phyloP scores from a whole-genome alignment of 2,329 filamentous ascomycete genomes.

The Epichloe amarillans region DNA sequence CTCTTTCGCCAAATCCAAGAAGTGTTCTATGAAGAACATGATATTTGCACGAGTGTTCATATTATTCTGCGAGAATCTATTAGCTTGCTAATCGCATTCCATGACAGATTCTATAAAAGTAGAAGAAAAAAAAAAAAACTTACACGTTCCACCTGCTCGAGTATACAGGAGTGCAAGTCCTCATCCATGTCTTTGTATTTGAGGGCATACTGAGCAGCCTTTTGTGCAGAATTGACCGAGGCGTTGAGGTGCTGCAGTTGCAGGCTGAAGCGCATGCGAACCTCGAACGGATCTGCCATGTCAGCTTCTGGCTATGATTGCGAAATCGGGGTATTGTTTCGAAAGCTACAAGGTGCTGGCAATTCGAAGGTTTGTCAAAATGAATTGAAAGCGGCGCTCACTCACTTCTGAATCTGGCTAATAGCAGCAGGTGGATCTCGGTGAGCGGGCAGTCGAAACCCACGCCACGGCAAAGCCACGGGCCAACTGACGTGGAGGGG shows the following conservation, averaged over 20 bases:
- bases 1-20: constrained; percentile 74
- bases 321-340: background rate
- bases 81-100: background rate
- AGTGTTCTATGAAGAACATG: constrained; percentile 96
- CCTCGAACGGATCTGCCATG: constrained; percentile 83
- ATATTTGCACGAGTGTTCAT: constrained; percentile 98
- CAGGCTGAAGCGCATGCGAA: constrained; percentile 89
- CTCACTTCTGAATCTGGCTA: background rate
- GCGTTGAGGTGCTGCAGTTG: constrained; percentile 87
- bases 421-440: background rate
- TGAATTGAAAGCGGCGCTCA: background rate
- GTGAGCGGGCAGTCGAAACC: background rate
- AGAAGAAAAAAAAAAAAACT: background rate
- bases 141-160: constrained; percentile 84
- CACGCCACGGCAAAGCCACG: background rate
- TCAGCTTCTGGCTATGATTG: background rate
- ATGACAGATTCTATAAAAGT: background rate
- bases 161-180: constrained; percentile 90
- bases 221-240: constrained; percentile 75
- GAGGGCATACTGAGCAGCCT: constrained; percentile 87
- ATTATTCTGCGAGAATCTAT: constrained; percentile 47
- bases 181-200: constrained; percentile 93
- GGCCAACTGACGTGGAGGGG: background rate
- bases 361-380: background rate
- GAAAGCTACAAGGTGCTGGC: background rate